phyloP scores from a whole-genome alignment of 768 basidiomycete species.

The Collybia nuda region DNA sequence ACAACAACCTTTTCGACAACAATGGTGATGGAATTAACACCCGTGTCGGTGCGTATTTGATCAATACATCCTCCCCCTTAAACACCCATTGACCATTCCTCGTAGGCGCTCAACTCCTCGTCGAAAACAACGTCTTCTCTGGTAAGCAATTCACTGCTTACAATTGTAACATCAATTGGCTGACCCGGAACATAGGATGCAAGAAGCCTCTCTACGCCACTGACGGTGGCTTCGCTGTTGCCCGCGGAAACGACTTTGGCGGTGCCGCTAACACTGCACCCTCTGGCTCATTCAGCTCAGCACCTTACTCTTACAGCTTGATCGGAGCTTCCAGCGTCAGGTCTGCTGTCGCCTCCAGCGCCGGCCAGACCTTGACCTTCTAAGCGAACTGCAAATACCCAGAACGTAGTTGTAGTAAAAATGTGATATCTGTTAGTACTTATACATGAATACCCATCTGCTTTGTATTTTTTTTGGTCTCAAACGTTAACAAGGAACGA shows the following conservation, averaged over 20 bases:
- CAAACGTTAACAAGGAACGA: too few species aligned
- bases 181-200: slow-evolving; percentile 17
- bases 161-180: not conserved
- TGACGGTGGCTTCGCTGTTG: slow-evolving; percentile 40
- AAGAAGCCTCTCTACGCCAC: slow-evolving; percentile 40
- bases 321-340: slow-evolving; percentile 24
- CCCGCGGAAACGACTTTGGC: slow-evolving; percentile 35
- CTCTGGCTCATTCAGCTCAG: slow-evolving; percentile 28
- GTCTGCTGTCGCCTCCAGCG: slow-evolving; percentile 23
- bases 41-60: slow-evolving; percentile 28
- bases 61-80: too few species aligned
- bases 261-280: slow-evolving; percentile 27
- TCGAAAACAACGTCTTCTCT: slow-evolving; percentile 47
- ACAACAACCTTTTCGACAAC: slow-evolving; percentile 42
- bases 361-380: slow-evolving; percentile 30
- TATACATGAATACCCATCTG: too few species aligned
- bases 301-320: slow-evolving; percentile 34
- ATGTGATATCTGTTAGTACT: too few species aligned
- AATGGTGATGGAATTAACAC: slow-evolving; percentile 46
- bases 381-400: too few species aligned
- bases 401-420: too few species aligned
- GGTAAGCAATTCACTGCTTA: slow-evolving; percentile 16
- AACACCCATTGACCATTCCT: not conserved
- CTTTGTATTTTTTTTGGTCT: too few species aligned
- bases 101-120: slow-evolving; percentile 42